Base-by-base conservation (phyloP, 108 stramenopile genomes). In the Fistulifera solaris region DNA sequence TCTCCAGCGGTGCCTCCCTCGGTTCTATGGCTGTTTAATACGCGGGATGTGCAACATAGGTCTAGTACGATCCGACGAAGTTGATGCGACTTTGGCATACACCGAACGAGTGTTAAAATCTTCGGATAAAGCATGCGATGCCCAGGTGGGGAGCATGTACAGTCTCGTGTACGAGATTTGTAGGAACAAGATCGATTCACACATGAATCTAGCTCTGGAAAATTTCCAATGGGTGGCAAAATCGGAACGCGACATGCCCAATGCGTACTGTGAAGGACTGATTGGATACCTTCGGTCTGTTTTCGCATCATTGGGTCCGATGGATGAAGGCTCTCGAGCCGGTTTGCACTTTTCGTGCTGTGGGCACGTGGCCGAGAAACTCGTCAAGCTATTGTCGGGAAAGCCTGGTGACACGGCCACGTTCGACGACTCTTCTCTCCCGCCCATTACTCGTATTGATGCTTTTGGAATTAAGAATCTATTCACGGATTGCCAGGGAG, bases 261-360 rank as follows among this genome's bases (percentile, higher is more conserved):
- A 93, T 67, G 84, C 91, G 13, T 93, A 93, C 52, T 47, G 63
- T 55, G 47, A 87, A 87, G 61, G 85, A 76, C 64, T 93, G 51
- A 84, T 93, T 24, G 86, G 84, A 42, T 88, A 87, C 56, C 72
- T 93, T 69, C 65, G 87, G 52, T 60, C 66, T 25, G 81, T 85
- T 0, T 93, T 93, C 62, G 68, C 66, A 44, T 75, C 79, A 10
- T 64, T 93, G 13, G 86, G 87, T n/a, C 80, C 87, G 10, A 88
- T 93, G 85, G 87, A 88, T 59, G 91, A 93, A 59, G 91, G 91
- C 21, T 93, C 91, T 0, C 40, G 85, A 44, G 80, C 80, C 40
- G 91, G 91, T 38, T 62, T 93, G 35, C 91, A 93, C 58, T 93
- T 93, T 54, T 89, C 87, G n/a, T 89, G 87, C 41, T 93, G 87